Percentiles rank a stretch among this genome's conserved stretches.
phyloP scores from a whole-genome alignment of 2,329 filamentous ascomycete species.

The Lomentospora prolificans region DNA sequence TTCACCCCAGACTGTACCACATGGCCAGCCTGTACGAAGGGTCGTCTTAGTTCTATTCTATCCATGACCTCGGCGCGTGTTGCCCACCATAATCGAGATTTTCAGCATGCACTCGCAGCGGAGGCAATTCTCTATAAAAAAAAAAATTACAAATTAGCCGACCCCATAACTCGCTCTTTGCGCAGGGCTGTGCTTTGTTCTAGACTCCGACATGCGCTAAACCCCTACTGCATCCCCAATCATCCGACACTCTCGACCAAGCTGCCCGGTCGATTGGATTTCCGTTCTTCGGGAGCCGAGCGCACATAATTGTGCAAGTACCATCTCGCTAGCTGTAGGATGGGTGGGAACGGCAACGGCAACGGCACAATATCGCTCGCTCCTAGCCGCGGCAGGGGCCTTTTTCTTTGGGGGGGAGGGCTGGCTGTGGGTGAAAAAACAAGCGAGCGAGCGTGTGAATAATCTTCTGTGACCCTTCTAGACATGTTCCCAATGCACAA shows the following conservation, averaged over 20 bases:
- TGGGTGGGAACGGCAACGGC: neutral
- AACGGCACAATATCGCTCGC: neutral
- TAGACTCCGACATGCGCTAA: no score
- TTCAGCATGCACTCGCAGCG: neutral
- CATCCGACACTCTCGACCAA: no score
- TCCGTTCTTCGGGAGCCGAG: neutral
- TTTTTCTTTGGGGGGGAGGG: neutral
- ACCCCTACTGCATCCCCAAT: no score
- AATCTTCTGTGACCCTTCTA: neutral
- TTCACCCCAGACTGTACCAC: neutral
- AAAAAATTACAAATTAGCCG: no score
- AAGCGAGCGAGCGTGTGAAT: neutral
- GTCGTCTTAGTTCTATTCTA: neutral
- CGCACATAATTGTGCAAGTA: neutral
- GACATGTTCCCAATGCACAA: neutral
- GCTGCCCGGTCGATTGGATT: neutral
- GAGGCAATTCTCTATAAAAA: no score
- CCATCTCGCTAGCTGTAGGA: neutral
- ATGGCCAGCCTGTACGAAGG: neutral
- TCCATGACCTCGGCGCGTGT: neutral
- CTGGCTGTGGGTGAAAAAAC: no score
- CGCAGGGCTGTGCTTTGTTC: no score
- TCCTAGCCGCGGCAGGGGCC: neutral
- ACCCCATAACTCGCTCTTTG: no score
- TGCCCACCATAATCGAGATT: neutral